Evolutionary conservation across 106 monocot genomes (phyloP).

Genomic region (Triglochin maritima): DNA sequence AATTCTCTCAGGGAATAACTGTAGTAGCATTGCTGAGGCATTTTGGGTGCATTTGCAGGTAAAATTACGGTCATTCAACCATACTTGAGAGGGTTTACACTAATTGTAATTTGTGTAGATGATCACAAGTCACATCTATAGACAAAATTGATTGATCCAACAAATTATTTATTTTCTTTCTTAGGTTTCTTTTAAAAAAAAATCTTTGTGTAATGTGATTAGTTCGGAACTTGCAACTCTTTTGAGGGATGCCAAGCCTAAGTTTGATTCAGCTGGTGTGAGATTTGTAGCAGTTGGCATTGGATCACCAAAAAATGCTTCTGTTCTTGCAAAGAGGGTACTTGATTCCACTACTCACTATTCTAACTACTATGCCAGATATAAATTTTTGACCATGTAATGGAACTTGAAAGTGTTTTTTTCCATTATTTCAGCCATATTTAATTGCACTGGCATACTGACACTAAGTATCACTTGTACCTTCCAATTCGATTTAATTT

Average conservation of each 20-base stretch:
- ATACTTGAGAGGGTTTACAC: too few species aligned
- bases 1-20: conserved; percentile 44
- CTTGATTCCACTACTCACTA: neutral
- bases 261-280: conserved; percentile 68
- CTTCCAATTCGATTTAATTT: neutral
- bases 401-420: neutral
- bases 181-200: neutral
- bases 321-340: conserved; percentile 71
- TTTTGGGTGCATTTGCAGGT: conserved; percentile 88
- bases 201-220: too few species aligned
- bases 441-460: too few species aligned
- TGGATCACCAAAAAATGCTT: conserved; percentile 68
- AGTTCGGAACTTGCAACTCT: conserved; percentile 86
- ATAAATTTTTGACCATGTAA: too few species aligned
- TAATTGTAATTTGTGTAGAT: too few species aligned
- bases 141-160: neutral
- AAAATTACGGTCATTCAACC: too few species aligned
- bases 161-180: too few species aligned
- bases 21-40: conserved; percentile 82
- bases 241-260: conserved; percentile 42
- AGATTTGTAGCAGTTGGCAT: conserved; percentile 71
- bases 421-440: neutral
- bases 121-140: too few species aligned
- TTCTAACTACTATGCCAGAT: neutral
- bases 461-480: too few species aligned